Evolutionary conservation across 1,284 basidiomycete genomes (phyloP), one percentile per base, ranked within the genome.

Genomic region (Cryptococcus sp.): DNA sequence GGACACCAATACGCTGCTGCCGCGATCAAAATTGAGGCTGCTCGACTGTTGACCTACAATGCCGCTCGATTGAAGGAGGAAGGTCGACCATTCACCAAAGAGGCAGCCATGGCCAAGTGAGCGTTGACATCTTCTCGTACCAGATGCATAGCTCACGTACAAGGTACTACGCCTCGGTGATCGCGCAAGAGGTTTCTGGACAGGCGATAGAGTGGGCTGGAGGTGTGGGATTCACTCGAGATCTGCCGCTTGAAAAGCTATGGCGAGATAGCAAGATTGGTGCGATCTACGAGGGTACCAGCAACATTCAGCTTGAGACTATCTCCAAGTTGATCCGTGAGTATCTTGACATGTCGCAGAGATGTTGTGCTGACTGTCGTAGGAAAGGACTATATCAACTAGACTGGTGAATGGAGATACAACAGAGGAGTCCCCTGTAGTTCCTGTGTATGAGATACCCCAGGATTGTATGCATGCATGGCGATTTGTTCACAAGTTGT

Each of bases 141-240:
- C 18, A 18, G 7, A 23, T 24, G 11, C 21, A 0, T 7, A n/a
- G 38, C 36, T 56, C 42, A 47, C 9, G 28, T 34, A 7, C 33
- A 62, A n/a, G 60, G 44, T 91, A 89, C 63, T 91, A 83, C 77
- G 79, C 87, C 19, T 88, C 86, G 53, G 81, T 87, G 48, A 82
- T 98, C 16, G 94, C 95, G 10, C 88, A 95, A 75, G 79, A 81
- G 45, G 92, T 94, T 4, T 80, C 84, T 24, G 92, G 93, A 11
- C 74, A 77, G 43, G 94, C 95, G 16, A 97, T 98, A 63, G 95
- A 98, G 72, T 97, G 94, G 94, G 84, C 85, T 4, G 94, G 94
- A 43, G 95, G 94, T 18, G 80, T 94, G 40, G 94, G 93, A 1
- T 97, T 95, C 75, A 97, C 92, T 43, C 76, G 90, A 47, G 91